phyloP scores from a whole-genome alignment of 768 basidiomycete genomes.

The Boletellus sp. region DNA sequence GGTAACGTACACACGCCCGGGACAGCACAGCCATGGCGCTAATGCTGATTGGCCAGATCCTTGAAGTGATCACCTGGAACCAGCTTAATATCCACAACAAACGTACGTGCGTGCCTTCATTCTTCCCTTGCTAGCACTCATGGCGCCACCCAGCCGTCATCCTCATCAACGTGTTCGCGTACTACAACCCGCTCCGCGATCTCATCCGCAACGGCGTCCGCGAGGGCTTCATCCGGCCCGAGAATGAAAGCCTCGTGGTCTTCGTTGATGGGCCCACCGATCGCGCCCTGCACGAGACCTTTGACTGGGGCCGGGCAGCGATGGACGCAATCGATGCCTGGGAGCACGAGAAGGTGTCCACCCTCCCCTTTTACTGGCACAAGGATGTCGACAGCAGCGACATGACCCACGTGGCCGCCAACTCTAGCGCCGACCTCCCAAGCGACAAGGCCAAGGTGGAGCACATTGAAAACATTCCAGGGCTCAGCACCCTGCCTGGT shows the following conservation, averaged over 20 bases:
- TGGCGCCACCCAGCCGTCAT: slow-evolving; percentile 57
- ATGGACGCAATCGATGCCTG: slow-evolving; percentile 62
- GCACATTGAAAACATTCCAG: slow-evolving; percentile 20
- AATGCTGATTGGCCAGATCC: slow-evolving; percentile 42
- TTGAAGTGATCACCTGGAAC: slow-evolving; percentile 94
- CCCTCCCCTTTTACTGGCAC: slow-evolving; percentile 49
- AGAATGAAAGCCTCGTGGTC: slow-evolving; percentile 57
- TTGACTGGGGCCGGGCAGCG: slow-evolving; percentile 77
- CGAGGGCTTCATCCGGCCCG: slow-evolving; percentile 69
- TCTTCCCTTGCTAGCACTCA: not conserved
- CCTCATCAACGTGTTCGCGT: slow-evolving; percentile 79
- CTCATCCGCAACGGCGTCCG: slow-evolving; percentile 65
- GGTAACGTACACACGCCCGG: slow-evolving; percentile 34
- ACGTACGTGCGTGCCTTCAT: slow-evolving; percentile 44
- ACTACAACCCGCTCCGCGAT: slow-evolving; percentile 77
- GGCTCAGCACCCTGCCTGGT: slow-evolving; percentile 19
- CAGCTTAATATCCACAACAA: slow-evolving; percentile 86
- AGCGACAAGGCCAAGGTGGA: slow-evolving; percentile 14
- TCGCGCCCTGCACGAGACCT: slow-evolving; percentile 48
- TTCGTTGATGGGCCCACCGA: slow-evolving; percentile 74
- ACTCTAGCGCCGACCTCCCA: not conserved
- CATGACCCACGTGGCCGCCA: slow-evolving; percentile 10
- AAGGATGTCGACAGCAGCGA: slow-evolving; percentile 35
- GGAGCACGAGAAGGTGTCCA: slow-evolving; percentile 35
- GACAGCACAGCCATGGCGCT: not conserved